These are phyloP conservation scores for Phycomyces nitens DNA, from an alignment of 192 early-diverging fungal genomes.

Conservation along the genomic window DNA sequence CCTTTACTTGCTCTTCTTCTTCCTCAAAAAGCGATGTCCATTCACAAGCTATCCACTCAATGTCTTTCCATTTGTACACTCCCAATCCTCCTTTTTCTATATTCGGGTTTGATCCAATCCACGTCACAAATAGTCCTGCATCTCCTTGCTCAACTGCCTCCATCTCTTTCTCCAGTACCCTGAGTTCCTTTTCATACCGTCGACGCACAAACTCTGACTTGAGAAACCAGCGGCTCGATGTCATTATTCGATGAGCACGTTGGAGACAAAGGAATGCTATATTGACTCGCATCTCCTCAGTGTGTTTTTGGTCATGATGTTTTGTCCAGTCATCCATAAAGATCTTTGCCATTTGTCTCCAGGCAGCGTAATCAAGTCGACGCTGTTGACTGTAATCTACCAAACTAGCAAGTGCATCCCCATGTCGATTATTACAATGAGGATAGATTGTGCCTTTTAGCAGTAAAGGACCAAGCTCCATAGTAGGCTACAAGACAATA, in stretches of 20 bases:
- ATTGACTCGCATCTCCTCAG: conserved; percentile 1
- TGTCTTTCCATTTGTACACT: conserved; percentile 24
- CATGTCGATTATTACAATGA: conserved; percentile 5
- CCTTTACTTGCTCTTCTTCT: background rate
- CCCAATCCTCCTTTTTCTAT: background rate
- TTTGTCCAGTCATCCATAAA: conserved; percentile 16
- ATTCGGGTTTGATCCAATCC: conserved; percentile 11
- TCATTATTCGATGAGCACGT: conserved; percentile 21
- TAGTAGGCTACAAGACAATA: conserved; percentile 11
- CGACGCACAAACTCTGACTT: background rate
- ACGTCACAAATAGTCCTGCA: conserved; percentile 3
- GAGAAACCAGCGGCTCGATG: conserved; percentile 7
- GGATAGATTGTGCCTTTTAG: conserved; percentile 19
- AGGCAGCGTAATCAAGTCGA: conserved; percentile 24
- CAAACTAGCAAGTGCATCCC: conserved; percentile 13
- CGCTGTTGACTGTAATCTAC: conserved; percentile 17
- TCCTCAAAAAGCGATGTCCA: conserved; percentile 6
- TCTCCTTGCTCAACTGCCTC: conserved; percentile 7
- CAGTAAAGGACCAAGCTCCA: conserved; percentile 21
- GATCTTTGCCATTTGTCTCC: conserved; percentile 17
- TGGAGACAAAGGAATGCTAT: conserved; percentile 15
- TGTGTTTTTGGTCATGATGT: background rate
- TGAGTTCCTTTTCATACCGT: conserved; percentile 6
- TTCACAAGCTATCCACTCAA: conserved; percentile 27
- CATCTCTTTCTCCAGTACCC: background rate